Evolutionary conservation across 805 yeast genomes (phyloP).

Genomic region (Candida ponderosae): DNA sequence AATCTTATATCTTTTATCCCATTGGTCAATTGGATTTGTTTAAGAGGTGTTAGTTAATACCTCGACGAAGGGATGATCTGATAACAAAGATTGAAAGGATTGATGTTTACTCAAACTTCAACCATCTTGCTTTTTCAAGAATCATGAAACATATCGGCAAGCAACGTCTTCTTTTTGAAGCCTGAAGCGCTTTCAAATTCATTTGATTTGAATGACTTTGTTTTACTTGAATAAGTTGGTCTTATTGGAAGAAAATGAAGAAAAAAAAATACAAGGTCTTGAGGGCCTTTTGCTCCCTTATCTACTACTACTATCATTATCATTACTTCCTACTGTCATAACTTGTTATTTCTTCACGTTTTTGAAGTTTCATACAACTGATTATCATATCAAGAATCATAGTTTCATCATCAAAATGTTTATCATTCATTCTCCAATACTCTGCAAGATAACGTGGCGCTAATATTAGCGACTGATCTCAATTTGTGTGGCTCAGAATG

Average conservation of each 20-base stretch:
- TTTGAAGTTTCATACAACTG: no score
- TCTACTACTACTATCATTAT: no score
- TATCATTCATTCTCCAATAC: no score
- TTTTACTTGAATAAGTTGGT: conserved; percentile 12
- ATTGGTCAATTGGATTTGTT: conserved; percentile 1
- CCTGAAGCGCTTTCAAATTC: conserved; percentile 26
- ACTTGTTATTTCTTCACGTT: no score
- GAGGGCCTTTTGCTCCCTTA: no score
- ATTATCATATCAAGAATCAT: no score
- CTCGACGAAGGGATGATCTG: neutral
- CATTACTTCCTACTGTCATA: no score
- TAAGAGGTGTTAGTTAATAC: neutral
- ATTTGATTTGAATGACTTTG: conserved; percentile 23
- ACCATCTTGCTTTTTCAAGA: neutral
- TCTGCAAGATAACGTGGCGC: no score
- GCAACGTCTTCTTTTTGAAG: conserved; percentile 9
- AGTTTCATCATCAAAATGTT: no score
- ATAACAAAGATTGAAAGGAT: conserved; percentile 4
- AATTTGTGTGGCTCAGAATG: no score
- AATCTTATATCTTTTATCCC: conserved; percentile 2
- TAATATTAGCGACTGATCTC: no score
- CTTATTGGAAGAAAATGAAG: neutral
- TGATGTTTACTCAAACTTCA: neutral
- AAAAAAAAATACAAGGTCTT: no score
- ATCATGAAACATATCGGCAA: neutral